Percentiles rank a stretch among this genome's conserved stretches.
phyloP scores from a whole-genome alignment of 352 stramenopile genomes.

The Phytopythium mirpurense region DNA sequence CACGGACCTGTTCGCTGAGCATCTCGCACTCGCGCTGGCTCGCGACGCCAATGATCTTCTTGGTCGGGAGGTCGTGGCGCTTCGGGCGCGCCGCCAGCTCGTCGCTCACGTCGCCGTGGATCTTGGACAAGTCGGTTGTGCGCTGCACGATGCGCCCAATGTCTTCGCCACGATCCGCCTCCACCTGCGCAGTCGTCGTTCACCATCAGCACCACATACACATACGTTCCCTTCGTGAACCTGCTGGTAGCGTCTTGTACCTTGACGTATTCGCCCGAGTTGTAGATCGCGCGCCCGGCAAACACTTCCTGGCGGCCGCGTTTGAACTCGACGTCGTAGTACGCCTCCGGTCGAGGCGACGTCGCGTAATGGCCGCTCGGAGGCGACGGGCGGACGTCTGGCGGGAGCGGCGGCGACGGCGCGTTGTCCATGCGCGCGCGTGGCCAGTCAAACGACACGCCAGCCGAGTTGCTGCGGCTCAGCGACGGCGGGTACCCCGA shows the following conservation, averaged over 20 bases:
- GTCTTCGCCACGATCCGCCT: constrained; percentile 96
- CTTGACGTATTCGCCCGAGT: constrained; percentile 94
- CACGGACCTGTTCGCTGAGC: constrained; percentile 77
- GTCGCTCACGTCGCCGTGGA: constrained; percentile 28
- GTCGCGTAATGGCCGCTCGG: constrained; percentile 32
- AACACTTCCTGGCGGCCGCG: constrained; percentile 89
- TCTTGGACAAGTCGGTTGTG: constrained; percentile 81
- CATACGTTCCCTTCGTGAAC: too few relatives aligned
- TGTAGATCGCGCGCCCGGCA: constrained; percentile 78
- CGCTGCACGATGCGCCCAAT: constrained; percentile 92
- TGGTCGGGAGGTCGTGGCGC: constrained; percentile 70
- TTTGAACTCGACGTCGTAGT: constrained; percentile 97
- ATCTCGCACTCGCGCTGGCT: constrained; percentile 91
- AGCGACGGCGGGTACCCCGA: constrained; percentile 55
- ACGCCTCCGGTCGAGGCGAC: constrained; percentile 63
- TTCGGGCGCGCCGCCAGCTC: constrained; percentile 45
- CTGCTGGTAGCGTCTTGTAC: too few relatives aligned
- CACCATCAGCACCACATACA: not conserved
- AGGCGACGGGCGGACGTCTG: constrained; percentile 31
- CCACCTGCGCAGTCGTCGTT: constrained; percentile 64
- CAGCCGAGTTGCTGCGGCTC: constrained; percentile 54
- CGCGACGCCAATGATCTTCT: constrained; percentile 92
- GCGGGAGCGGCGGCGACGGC: constrained; percentile 53
- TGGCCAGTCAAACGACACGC: constrained; percentile 63
- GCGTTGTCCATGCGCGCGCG: constrained; percentile 31